phyloP scores from a whole-genome alignment of 2,329 filamentous ascomycete genomes.

The Didymella sp. region DNA sequence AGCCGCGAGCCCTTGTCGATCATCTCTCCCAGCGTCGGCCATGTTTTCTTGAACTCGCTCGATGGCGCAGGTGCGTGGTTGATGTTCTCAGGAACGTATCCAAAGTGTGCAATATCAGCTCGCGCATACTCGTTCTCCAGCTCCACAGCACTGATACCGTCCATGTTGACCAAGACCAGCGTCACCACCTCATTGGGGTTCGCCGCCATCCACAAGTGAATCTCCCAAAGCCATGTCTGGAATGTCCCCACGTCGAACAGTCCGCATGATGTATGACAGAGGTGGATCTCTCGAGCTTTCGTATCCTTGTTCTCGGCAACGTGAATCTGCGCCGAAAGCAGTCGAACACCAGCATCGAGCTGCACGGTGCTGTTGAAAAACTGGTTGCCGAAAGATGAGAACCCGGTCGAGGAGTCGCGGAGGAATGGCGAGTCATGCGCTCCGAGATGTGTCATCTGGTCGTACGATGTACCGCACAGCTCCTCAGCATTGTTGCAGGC shows the following conservation, averaged over 20 bases:
- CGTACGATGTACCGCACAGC: slow-evolving; percentile 72
- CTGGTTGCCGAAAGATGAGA: slow-evolving; percentile 72
- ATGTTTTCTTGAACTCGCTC: slow-evolving; percentile 55
- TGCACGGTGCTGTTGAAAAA: slow-evolving; percentile 73
- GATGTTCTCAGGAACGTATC: slow-evolving; percentile 58
- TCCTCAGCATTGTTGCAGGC: slow-evolving; percentile 80
- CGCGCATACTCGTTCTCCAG: slow-evolving; percentile 55
- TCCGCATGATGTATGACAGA: slow-evolving; percentile 72
- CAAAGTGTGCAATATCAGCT: slow-evolving; percentile 60
- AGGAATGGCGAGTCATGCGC: slow-evolving; percentile 76
- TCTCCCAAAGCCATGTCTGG: slow-evolving; percentile 65
- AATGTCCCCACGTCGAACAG: slow-evolving; percentile 73
- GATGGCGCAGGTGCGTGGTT: slow-evolving; percentile 57
- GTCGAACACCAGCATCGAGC: slow-evolving; percentile 72
- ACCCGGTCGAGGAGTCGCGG: slow-evolving; percentile 64
- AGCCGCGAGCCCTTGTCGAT: slow-evolving; percentile 68
- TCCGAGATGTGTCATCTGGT: slow-evolving; percentile 75
- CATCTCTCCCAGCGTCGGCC: slow-evolving; percentile 74
- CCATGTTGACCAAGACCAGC: slow-evolving; percentile 72
- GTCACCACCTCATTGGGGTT: slow-evolving; percentile 77
- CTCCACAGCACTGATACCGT: slow-evolving; percentile 60
- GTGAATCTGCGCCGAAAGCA: slow-evolving; percentile 75
- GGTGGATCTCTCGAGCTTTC: slow-evolving; percentile 56
- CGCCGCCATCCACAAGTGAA: slow-evolving; percentile 70
- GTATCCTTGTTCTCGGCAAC: slow-evolving; percentile 54